Evolutionary conservation across 441 rosid species (phyloP), one percentile per base, ranked within the genome.

Genomic region (Heliophila coronopifolia): DNA sequence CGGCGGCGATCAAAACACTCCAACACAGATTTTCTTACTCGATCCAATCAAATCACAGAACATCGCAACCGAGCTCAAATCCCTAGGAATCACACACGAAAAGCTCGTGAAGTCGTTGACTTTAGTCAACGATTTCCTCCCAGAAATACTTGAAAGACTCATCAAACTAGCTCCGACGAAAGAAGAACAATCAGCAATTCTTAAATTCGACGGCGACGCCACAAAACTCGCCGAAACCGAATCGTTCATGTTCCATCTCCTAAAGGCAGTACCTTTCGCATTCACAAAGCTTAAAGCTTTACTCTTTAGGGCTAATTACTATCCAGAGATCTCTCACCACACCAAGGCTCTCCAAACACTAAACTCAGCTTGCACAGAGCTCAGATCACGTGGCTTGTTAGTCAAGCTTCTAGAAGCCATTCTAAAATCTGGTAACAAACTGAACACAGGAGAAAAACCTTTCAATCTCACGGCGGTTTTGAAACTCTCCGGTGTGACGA

Each of bases 361-460:
- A 5, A 81, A 84, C 38, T 47, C 63, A 9, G 97, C 79, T 2
- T 88, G 95, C 56, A 63, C 57, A 36, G 99, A 86, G 76, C 92
- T 93, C 5, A 67, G 84, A 34, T 76, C 76, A 12, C 69, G 81
- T 13, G 86, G 95, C 40, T 73, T 88, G 36, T 93, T 93, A 51
- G 62, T 85, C 42, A 93, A 88, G 70, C 94, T 93, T 31, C 57
- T 93, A 0, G 99, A 93, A 61, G 99, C 97, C 1, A 69, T 88
- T 40, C 77, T 93, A 3, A 93, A 93, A 73, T 87, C 99, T 9
- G 99, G 99, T 2, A 88, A 93, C 50, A 72, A 94, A 3, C 88
- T 92, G 97, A 92, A 88, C 53, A 88, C 87, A 0, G 97, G 99
- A 70, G 88, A 95, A 36, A 63, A 81, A 50, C 97, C 95, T 22